Conservation (phyloP, 176 grass and related monocot species). For the Musa schizocarpa region DNA sequence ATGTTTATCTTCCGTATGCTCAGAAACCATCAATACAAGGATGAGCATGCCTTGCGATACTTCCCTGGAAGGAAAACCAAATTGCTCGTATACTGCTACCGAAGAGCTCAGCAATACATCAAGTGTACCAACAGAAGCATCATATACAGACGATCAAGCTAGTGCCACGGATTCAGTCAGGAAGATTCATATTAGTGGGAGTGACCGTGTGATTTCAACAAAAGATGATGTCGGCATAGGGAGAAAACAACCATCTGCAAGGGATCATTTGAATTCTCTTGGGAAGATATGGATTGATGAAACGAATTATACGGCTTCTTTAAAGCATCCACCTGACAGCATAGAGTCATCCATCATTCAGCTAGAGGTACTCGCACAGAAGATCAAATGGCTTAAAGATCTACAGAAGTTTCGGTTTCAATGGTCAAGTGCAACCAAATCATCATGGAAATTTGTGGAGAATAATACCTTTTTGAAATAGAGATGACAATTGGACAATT, state of each 20-base stretch:
- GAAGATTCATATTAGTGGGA: not conserved
- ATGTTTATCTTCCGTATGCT: not conserved
- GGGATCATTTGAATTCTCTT: not conserved
- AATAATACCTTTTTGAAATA: not conserved
- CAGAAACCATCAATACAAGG: not conserved
- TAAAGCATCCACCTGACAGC: not conserved
- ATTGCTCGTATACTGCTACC: not conserved
- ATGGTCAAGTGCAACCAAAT: not conserved
- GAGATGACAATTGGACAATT: not conserved
- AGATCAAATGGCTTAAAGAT: slow-evolving; percentile 2
- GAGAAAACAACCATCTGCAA: not conserved
- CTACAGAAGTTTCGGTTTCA: not conserved
- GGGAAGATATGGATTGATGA: not conserved
- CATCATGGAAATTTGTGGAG: not conserved
- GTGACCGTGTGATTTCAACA: not conserved
- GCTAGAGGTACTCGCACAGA: not conserved
- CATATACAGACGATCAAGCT: not conserved
- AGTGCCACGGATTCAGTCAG: not conserved
- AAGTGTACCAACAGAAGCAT: not conserved
- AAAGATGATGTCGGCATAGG: not conserved
- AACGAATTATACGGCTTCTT: not conserved
- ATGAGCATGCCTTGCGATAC: not conserved
- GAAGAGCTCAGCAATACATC: not conserved
- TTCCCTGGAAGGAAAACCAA: not conserved
- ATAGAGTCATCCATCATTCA: not conserved